Conservation (phyloP, 352 stramenopile species). For the Elongisporangium prolatum region DNA sequence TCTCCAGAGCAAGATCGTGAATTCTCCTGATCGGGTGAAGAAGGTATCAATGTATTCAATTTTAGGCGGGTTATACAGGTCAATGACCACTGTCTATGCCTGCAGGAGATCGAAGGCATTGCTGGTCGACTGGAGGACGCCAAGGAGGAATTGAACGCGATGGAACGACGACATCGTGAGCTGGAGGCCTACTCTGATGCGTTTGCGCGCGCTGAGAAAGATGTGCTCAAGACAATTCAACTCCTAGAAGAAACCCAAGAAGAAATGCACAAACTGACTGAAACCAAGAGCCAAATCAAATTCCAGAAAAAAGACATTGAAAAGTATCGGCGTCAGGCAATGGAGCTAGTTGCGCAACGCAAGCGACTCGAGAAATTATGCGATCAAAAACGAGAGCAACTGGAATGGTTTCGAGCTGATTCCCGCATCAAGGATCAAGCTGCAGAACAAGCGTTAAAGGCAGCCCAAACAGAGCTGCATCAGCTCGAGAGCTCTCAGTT, state of each 20-base stretch:
- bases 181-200: conserved; percentile 59
- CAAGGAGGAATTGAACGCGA: conserved; percentile 57
- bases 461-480: conserved; percentile 44
- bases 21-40: conserved; percentile 85
- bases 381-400: conserved; percentile 64
- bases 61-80: too few relatives aligned
- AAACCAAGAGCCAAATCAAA: conserved; percentile 73
- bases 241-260: conserved; percentile 60
- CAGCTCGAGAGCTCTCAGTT: conserved; percentile 46
- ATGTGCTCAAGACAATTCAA: conserved; percentile 54
- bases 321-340: conserved; percentile 35
- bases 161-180: conserved; percentile 57
- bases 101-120: conserved; percentile 47
- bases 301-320: conserved; percentile 40
- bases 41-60: conserved; percentile 12
- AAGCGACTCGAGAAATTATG: conserved; percentile 69
- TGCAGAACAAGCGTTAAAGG: conserved; percentile 45
- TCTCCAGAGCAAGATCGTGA: conserved; percentile 85
- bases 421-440: conserved; percentile 55
- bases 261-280: conserved; percentile 62
- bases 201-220: conserved; percentile 64
- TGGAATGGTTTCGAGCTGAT: conserved; percentile 66
- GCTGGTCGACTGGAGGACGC: conserved; percentile 59
- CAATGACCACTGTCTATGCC: too few relatives aligned
- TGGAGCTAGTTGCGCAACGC: conserved; percentile 56